phyloP scores from a whole-genome alignment of 2,329 filamentous ascomycete genomes.

The Beauveria medogensis region DNA sequence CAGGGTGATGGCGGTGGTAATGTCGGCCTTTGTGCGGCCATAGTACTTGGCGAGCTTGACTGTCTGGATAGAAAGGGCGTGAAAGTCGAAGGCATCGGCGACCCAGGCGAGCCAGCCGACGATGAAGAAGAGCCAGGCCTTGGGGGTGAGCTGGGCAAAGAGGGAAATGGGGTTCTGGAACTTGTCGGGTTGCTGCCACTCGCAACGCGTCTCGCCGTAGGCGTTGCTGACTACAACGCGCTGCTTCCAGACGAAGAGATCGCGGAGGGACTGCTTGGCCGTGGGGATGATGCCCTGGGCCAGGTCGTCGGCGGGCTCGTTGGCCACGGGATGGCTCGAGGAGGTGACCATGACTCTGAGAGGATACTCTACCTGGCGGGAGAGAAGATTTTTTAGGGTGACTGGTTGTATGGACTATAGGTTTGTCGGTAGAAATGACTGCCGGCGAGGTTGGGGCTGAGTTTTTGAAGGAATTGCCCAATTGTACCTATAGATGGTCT shows the following conservation, averaged over 20 bases:
- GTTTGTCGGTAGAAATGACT: background rate
- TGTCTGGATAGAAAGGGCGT: slow-evolving; percentile 71
- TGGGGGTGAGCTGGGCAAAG: slow-evolving; percentile 52
- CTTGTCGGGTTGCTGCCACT: slow-evolving; percentile 60
- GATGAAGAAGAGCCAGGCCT: slow-evolving; percentile 68
- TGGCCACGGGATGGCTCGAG: slow-evolving; percentile 8
- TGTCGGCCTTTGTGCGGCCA: slow-evolving; percentile 49
- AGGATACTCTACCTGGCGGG: background rate
- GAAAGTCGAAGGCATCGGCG: slow-evolving; percentile 78
- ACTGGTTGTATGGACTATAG: background rate
- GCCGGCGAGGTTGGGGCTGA: too few relatives aligned
- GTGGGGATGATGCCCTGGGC: slow-evolving; percentile 57
- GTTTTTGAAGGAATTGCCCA: background rate
- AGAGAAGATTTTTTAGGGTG: background rate
- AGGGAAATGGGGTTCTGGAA: slow-evolving; percentile 65
- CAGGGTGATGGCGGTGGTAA: slow-evolving; percentile 67
- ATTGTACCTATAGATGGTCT: background rate
- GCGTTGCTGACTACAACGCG: slow-evolving; percentile 59
- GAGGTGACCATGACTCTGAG: background rate
- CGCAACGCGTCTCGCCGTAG: slow-evolving; percentile 54
- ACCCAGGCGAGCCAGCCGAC: slow-evolving; percentile 71
- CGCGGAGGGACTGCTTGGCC: slow-evolving; percentile 53
- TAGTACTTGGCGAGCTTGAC: slow-evolving; percentile 55
- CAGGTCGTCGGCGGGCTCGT: slow-evolving; percentile 55
- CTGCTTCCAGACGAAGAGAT: slow-evolving; percentile 68